Evolutionary conservation across 345 rosid species (phyloP), one percentile per base, ranked within the genome.

Genomic region (Salix caprea): DNA sequence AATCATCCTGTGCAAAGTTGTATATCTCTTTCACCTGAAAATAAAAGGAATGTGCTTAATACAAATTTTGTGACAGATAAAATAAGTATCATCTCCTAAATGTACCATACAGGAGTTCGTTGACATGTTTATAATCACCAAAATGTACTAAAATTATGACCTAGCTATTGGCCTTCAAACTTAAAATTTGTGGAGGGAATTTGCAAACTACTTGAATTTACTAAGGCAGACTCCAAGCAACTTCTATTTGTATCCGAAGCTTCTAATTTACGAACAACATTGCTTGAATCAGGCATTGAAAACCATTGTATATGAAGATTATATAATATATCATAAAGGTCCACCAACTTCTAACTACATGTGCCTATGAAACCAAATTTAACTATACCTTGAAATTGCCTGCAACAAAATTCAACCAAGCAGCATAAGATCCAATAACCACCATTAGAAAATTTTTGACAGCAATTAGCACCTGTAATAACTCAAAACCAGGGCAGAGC

Each of bases 1-100:
- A 85, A 85, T 94, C 97, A 79, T 91, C 97, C 86, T 91, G 98
- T n/a, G 89, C 84, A 80, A 89, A 93, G 83, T 85, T 93, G 87
- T 87, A 88, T 83, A 93, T 83, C 79, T 91, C 98, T 71, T 88
- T 90, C 72, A 87, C 91, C 98, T 91, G 88, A 77, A 81, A 78
- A 39, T 11, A 37, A 60, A 18, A 50, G 32, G 56, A 42, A 54
- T 48, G 46, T 34, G 26, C 23, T 8, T 58, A 75, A 73, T 21
- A 36, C 21, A 71, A 67, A 14, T 67, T 67, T 39, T 7, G 13
- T 19, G 60, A 42, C n/a, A 16, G 10, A 8, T 28, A 64, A 46
- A 61, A 13, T 56, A 61, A 65, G 70, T 64, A 68, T n/a, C 46
- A 64, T 64, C 42, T 65, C 12, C 52, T 61, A 65, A 74, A 46